Base-by-base conservation (phyloP, 768 basidiomycete genomes). In the Russula abietina region DNA sequence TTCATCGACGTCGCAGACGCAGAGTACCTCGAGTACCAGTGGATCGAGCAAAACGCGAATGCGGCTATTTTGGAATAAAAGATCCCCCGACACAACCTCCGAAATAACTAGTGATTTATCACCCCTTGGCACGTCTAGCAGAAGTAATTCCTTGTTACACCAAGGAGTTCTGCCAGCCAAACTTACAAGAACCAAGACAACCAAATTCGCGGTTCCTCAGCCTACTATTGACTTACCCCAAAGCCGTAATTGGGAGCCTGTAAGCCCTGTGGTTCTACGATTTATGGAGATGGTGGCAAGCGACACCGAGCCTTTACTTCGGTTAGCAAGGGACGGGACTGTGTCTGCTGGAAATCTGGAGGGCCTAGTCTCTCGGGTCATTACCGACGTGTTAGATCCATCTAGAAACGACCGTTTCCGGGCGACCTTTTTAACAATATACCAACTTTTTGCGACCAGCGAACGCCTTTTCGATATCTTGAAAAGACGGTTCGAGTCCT, bases 311-410 rank as follows among this genome's bases (percentile, higher is more conserved):
- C 10, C 39, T 32, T 38, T 56, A 14, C 53, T 64, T 9, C 53
- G 12, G 14, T 12, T 24, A 30, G 53, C 58, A 28, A 26, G 3
- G 28, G 63, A 64, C n/a, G 63, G 63, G n/a, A 39, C 54, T 9
- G 63, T 64, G n/a, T 64, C 41, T 11, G 32, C 54, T 8, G 63
- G 54, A 9, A 64, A 56, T 24, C 63, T 64, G 3, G 63, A 64
- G 56, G 63, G 63, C 49, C 54, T 64, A 39, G 17, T 64, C 24
- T 38, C 38, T 14, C 53, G 54, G 2, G 24, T 22, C 16, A 56
- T 36, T 12, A 4, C 36, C 12, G 11, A 36, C 36, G 0, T 60
- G 38, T 26, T 53, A 19, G 41, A 56, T 26, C 14, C 39, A 10
- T 17, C 39, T 2, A 33, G 5, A 26, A 58, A 56, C 3, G 41